A percentile compares a stretch with the other conserved stretches of the same genome.
Conservation (phyloP, 371 early-diverging fungal genomes). For the Coemansia sp. region DNA sequence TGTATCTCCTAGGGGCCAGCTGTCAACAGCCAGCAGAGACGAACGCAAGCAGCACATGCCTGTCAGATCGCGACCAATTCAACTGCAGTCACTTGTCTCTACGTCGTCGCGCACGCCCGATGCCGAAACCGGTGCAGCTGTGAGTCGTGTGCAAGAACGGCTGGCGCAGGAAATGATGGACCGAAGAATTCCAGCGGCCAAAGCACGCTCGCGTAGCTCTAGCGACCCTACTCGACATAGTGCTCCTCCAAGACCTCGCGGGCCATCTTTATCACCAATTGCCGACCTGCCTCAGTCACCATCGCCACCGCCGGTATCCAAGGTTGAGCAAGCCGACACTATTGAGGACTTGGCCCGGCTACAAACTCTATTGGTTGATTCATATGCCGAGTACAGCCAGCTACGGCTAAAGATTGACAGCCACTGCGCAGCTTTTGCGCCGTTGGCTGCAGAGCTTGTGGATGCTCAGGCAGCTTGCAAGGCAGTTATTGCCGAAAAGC, state of each 20-base stretch:
- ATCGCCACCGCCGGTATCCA: constrained; percentile 8
- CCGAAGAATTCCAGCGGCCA: constrained; percentile 4
- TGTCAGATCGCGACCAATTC: constrained; percentile 28
- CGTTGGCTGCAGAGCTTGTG: constrained; percentile 19
- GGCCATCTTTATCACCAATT: constrained; percentile 33
- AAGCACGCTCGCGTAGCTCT: constrained; percentile 11
- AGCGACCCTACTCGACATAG: constrained; percentile 2
- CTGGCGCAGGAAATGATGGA: constrained; percentile 20
- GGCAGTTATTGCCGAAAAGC: neutral
- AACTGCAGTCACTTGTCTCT: constrained; percentile 2
- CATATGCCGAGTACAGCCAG: constrained; percentile 42
- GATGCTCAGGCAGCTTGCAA: constrained; percentile 7
- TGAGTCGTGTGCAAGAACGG: constrained; percentile 36
- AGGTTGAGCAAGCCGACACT: constrained; percentile 18
- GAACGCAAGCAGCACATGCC: neutral
- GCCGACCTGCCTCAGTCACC: neutral
- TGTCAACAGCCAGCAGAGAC: neutral
- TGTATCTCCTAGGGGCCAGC: neutral
- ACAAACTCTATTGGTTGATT: constrained; percentile 3
- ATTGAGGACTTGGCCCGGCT: constrained; percentile 28
- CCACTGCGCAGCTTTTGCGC: constrained; percentile 15
- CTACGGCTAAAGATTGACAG: constrained; percentile 33
- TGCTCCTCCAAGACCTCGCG: constrained; percentile 17
- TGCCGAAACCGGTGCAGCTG: constrained; percentile 31
- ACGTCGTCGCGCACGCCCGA: neutral